Conservation (phyloP, 2,329 filamentous ascomycete species). For the Chrysoporthe austroafricana region DNA sequence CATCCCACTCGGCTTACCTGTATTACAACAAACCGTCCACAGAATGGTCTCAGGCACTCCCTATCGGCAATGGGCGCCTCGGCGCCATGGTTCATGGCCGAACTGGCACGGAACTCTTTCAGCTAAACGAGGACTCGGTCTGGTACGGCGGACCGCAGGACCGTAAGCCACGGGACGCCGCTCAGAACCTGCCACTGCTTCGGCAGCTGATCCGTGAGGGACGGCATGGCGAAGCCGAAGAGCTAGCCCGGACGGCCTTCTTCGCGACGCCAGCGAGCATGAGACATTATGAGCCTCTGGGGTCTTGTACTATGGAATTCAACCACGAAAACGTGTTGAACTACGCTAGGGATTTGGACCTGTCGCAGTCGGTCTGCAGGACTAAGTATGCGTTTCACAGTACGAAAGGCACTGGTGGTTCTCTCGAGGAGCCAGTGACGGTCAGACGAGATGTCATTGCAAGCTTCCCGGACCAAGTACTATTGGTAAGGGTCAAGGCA, state of each 20-base stretch:
- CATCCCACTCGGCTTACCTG: slow-evolving; percentile 27
- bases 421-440: slow-evolving; percentile 2
- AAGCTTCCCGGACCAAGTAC: slow-evolving; percentile 30
- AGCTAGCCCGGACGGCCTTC: slow-evolving; percentile 45
- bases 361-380: slow-evolving; percentile 26
- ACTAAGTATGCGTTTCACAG: slow-evolving; percentile 22
- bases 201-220: slow-evolving; percentile 46
- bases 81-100: slow-evolving; percentile 50
- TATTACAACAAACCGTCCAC: slow-evolving; percentile 37
- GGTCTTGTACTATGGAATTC: slow-evolving; percentile 45
- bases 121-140: slow-evolving; percentile 52
- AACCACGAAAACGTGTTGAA: slow-evolving; percentile 36
- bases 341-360: slow-evolving; percentile 29
- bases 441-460: slow-evolving; percentile 30
- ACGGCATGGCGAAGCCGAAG: slow-evolving; percentile 46
- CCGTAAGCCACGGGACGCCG: slow-evolving; percentile 45
- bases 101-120: slow-evolving; percentile 46
- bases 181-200: slow-evolving; percentile 42
- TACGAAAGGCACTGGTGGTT: background rate
- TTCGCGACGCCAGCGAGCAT: slow-evolving; percentile 50
- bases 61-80: slow-evolving; percentile 52
- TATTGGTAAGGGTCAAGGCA: slow-evolving; percentile 30
- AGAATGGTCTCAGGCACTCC: slow-evolving; percentile 44
- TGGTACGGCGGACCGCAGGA: slow-evolving; percentile 51
- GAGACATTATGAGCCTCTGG: slow-evolving; percentile 51